Evolutionary conservation across 371 early-diverging fungal genomes (phyloP).

Genomic region (Circinella minor): DNA sequence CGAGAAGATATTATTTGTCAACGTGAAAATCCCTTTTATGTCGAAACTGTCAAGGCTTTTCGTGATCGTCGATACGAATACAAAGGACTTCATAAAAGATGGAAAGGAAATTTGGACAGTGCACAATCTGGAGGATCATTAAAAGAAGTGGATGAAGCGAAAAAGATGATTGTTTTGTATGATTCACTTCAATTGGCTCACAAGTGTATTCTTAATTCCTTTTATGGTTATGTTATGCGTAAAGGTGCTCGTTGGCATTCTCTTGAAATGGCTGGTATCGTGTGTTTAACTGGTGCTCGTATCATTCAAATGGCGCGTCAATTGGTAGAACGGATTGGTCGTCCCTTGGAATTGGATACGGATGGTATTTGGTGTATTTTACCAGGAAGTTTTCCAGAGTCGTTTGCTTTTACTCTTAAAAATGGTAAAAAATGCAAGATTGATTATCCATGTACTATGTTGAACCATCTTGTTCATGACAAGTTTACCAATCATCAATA

Average conservation of each 20-base stretch:
- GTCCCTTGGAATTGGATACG: conserved; percentile 98
- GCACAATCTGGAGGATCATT: conserved; percentile 70
- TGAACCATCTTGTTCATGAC: conserved; percentile 97
- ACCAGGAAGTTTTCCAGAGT: conserved; percentile 94
- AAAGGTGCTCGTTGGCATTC: conserved; percentile 99
- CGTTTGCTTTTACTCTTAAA: conserved; percentile 81
- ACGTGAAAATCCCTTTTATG: conserved; percentile 99
- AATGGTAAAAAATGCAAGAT: conserved; percentile 82
- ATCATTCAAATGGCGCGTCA: conserved; percentile 98
- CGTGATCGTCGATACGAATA: conserved; percentile 99
- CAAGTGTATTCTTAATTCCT: conserved; percentile 99
- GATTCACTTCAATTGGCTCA: conserved; percentile 99
- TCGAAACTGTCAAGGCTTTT: conserved; percentile 97
- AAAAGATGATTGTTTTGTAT: conserved; percentile 94
- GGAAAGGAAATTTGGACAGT: conserved; percentile 85
- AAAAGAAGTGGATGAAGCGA: conserved; percentile 83
- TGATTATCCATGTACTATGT: conserved; percentile 97
- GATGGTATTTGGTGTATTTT: conserved; percentile 99
- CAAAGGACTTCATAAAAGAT: conserved; percentile 92
- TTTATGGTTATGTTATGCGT: conserved; percentile 99
- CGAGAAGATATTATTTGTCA: conserved; percentile 96
- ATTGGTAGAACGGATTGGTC: conserved; percentile 94
- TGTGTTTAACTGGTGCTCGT: conserved; percentile 95
- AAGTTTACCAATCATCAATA: conserved; percentile 99
- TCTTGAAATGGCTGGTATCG: conserved; percentile 99